Conservation (phyloP, 2,329 filamentous ascomycete genomes). For the Aspergillus texensis region DNA sequence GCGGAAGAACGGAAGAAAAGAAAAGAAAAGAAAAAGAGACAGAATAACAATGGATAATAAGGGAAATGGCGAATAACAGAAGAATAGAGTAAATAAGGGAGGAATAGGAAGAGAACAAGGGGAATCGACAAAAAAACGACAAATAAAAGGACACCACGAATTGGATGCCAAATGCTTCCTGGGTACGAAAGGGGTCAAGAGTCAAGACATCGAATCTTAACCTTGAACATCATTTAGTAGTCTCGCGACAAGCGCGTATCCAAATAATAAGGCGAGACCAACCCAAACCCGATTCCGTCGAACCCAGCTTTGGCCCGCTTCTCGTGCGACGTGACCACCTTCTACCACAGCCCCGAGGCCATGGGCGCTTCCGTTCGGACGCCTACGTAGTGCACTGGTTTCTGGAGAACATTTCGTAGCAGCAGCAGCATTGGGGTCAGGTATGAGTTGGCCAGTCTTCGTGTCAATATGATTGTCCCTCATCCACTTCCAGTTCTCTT, state of each 20-base stretch:
- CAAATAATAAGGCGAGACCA: conserved; percentile 69
- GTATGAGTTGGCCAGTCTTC: conserved; percentile 69
- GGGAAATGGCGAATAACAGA: background rate
- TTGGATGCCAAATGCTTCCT: background rate
- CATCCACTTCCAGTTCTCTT: conserved; percentile 93
- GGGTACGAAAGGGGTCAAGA: background rate
- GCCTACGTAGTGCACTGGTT: conserved; percentile 66
- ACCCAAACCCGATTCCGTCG: conserved; percentile 77
- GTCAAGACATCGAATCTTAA: conserved; percentile 20
- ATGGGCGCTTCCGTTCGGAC: conserved; percentile 58
- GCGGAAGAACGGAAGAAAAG: background rate
- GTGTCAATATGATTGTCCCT: conserved; percentile 77
- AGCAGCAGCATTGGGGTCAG: conserved; percentile 53
- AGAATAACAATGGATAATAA: background rate
- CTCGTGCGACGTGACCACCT: conserved; percentile 71
- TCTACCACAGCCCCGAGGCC: conserved; percentile 71
- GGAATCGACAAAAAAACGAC: background rate
- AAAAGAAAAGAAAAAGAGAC: background rate
- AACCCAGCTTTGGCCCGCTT: conserved; percentile 82
- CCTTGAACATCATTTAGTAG: conserved; percentile 61
- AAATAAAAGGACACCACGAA: background rate
- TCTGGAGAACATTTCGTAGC: conserved; percentile 61
- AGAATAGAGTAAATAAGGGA: background rate
- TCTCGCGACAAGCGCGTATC: conserved; percentile 81
- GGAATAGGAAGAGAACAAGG: background rate